Conservation (phyloP, 1,139 yeast species). For the Blastobotrys raffinosifermentans region DNA sequence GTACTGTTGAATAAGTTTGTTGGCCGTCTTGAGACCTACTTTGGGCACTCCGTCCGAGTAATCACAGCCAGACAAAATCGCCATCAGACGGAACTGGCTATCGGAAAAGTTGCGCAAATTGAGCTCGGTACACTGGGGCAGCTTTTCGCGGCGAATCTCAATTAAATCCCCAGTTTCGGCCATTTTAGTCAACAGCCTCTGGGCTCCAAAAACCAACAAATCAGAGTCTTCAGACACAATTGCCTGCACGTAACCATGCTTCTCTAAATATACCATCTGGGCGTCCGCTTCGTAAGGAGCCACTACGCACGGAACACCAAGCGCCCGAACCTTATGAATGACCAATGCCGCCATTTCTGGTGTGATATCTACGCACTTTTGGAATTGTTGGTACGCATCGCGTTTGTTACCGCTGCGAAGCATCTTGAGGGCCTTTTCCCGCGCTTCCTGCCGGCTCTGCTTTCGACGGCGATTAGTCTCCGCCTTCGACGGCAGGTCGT, state of each 20-base stretch:
- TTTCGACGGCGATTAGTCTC: slow-evolving; percentile 64
- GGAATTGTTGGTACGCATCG: slow-evolving; percentile 52
- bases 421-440: slow-evolving; percentile 15
- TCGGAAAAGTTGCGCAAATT: slow-evolving; percentile 43
- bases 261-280: slow-evolving; percentile 87
- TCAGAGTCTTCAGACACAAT: slow-evolving; percentile 95
- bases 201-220: slow-evolving; percentile 81
- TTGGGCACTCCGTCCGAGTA: slow-evolving; percentile 83
- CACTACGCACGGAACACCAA: slow-evolving; percentile 64
- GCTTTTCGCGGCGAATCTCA: slow-evolving; percentile 47
- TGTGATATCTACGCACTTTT: slow-evolving; percentile 80
- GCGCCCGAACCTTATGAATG: slow-evolving; percentile 59
- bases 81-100: slow-evolving; percentile 66
- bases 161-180: slow-evolving; percentile 67
- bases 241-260: slow-evolving; percentile 68
- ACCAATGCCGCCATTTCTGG: slow-evolving; percentile 87
- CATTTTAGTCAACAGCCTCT: slow-evolving; percentile 68
- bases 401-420: slow-evolving; percentile 43
- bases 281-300: slow-evolving; percentile 99
- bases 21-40: slow-evolving; percentile 76
- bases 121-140: slow-evolving; percentile 36
- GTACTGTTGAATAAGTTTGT: slow-evolving; percentile 50
- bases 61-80: slow-evolving; percentile 92
- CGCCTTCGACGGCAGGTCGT: slow-evolving; percentile 70
- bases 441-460: slow-evolving; percentile 23